These are phyloP conservation scores for Plectranthus barbatus DNA, from an alignment of 257 asterid genomes.

Conservation along the genomic window DNA sequence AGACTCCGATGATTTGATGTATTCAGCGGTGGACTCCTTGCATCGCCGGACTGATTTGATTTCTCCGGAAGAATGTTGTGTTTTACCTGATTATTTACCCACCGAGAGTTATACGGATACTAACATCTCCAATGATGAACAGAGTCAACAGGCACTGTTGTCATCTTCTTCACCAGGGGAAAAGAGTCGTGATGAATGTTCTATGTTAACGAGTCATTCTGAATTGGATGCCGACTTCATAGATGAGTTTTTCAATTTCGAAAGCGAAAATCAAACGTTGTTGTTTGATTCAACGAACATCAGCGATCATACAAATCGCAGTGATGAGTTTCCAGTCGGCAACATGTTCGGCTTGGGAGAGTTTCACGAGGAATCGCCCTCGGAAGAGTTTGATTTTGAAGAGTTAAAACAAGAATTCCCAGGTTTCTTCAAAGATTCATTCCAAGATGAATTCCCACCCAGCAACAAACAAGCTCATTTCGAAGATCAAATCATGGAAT, in stretches of 20 bases:
- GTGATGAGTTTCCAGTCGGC: neutral
- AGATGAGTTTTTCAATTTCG: slow-evolving; percentile 31
- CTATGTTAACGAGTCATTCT: neutral
- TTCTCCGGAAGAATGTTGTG: no score
- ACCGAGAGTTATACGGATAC: no score
- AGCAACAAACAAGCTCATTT: neutral
- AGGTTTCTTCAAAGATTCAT: slow-evolving; percentile 8
- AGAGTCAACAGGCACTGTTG: no score
- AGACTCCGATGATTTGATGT: no score
- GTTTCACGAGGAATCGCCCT: neutral
- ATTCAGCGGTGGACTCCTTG: neutral
- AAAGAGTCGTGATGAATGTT: no score
- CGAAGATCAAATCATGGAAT: neutral
- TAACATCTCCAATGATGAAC: no score
- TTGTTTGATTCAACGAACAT: slow-evolving; percentile 2
- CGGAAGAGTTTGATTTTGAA: neutral
- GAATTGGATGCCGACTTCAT: slow-evolving; percentile 23
- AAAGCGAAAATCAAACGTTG: slow-evolving; percentile 13
- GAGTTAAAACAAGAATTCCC: neutral
- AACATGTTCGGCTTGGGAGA: neutral
- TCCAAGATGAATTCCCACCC: neutral
- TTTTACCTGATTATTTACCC: no score
- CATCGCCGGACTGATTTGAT: neutral
- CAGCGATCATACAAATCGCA: neutral
- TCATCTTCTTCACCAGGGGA: no score